A percentile compares a stretch with the other conserved stretches of the same genome.
Evolutionary conservation across 1,139 yeast genomes (phyloP).

Genomic region (Scheffersomyces parashehatae): DNA sequence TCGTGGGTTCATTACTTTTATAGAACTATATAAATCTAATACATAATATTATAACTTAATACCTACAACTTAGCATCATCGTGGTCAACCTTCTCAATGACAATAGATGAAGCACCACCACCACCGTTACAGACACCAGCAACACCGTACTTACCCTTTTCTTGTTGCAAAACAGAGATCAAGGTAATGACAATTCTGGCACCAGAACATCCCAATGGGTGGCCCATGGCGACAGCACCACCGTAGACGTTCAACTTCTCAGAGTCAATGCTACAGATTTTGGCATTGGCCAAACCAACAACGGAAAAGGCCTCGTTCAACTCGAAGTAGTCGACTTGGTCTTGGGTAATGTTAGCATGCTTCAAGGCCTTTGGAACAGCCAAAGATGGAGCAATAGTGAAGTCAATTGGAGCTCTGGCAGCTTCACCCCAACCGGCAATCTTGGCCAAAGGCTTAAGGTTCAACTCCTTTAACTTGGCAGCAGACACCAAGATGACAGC

Average conservation of each 20-base stretch:
- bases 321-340: conserved; percentile 79
- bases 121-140: conserved; percentile 99
- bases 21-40: too few species aligned
- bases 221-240: conserved; percentile 98
- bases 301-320: conserved; percentile 97
- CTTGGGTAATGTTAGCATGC: conserved; percentile 65
- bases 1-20: too few species aligned
- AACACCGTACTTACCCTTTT: conserved; percentile 84
- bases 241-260: conserved; percentile 90
- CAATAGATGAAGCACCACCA: conserved; percentile 93
- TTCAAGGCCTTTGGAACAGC: conserved; percentile 95
- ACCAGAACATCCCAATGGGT: conserved; percentile 97
- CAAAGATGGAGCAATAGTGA: conserved; percentile 91
- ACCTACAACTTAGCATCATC: conserved; percentile 24
- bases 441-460: conserved; percentile 83
- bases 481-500: conserved; percentile 87
- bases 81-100: conserved; percentile 52
- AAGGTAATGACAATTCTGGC: conserved; percentile 91
- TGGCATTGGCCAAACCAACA: conserved; percentile 88
- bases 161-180: conserved; percentile 72
- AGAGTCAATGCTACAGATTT: conserved; percentile 63
- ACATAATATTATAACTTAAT: background rate
- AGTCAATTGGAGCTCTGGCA: conserved; percentile 89
- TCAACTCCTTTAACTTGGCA: conserved; percentile 77
- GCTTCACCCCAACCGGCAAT: conserved; percentile 98